Evolutionary conservation across 1,284 basidiomycete genomes (phyloP), one percentile per base, ranked within the genome.

Genomic region (Ceratorhiza oryzae-sativae): DNA sequence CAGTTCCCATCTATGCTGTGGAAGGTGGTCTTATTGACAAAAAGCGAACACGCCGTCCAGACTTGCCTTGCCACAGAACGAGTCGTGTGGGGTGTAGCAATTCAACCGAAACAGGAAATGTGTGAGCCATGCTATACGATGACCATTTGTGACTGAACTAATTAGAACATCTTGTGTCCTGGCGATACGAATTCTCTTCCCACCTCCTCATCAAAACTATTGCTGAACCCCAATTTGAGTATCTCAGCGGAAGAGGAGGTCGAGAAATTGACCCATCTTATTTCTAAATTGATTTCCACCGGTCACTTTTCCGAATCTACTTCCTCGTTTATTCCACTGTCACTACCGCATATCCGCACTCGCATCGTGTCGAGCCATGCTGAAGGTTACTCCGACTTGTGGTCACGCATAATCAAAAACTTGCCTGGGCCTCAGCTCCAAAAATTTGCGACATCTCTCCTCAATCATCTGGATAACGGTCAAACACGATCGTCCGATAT

Each of bases 241-340:
- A 76, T 74, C 25, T 77, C 74, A 84, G 18, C 55, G 45, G 71
- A 76, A 90, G 3, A 39, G 2, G 73, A 74, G 4, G 67, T 79
- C 13, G 80, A 81, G 65, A 55, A 62, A 1, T 59, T 83, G 8
- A 75, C 80, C 36, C 88, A 84, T 77, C 83, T 27, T 61, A 75
- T 60, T n/a, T 75, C 9, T 18, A 73, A 48, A 74, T 84, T 88
- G 34, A 86, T 85, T 49, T 88, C 86, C 72, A 79, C 88, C 25
- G 90, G 91, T 3, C 78, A 86, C 1, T 90, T 94, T 73, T 87
- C 88, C 5, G 75, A 83, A 0, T 79, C 80, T 0, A 75, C 81
- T 62, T 84, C 87, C 51, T 77, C 78, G 13, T 56, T 85, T 84
- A 59, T 88, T 84, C 3, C 90, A 86, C 73, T 83, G 84, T 34